A percentile compares a stretch with the other conserved stretches of the same genome.
Evolutionary conservation across 352 stramenopile genomes (phyloP).

Genomic region (Phytophthora nicotianae): DNA sequence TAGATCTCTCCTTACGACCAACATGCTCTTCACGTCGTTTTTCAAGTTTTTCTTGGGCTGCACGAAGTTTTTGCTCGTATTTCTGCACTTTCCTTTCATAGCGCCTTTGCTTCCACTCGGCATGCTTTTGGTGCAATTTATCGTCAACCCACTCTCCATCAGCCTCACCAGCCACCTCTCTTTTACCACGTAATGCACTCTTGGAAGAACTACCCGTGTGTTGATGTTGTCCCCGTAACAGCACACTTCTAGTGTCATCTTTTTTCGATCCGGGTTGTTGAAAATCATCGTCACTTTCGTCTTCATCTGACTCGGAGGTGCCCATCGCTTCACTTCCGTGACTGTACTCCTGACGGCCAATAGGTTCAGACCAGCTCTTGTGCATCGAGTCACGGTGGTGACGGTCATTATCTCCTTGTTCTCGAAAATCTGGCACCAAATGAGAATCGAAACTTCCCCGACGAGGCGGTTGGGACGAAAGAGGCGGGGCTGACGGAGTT

Average conservation of each 20-base stretch:
- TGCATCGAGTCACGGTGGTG: conserved; percentile 16
- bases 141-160: conserved; percentile 2
- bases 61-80: conserved; percentile 29
- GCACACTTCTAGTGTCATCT: neutral
- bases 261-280: neutral
- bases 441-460: conserved; percentile 18
- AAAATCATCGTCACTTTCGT: conserved; percentile 1
- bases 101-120: conserved; percentile 25
- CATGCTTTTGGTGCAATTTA: conserved; percentile 13
- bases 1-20: conserved; percentile 11
- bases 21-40: conserved; percentile 8
- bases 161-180: conserved; percentile 10
- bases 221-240: conserved; percentile 5
- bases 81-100: conserved; percentile 30
- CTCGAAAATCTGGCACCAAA: conserved; percentile 4
- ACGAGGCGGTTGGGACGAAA: conserved; percentile 19
- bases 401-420: conserved; percentile 4
- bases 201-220: neutral
- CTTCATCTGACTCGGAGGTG: conserved; percentile 20
- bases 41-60: conserved; percentile 19
- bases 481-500: conserved; percentile 48
- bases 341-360: conserved; percentile 7
- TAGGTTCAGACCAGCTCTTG: conserved; percentile 31
- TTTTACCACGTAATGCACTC: neutral
- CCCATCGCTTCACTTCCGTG: neutral